Base-by-base conservation (phyloP, 2,329 filamentous ascomycete genomes). In the Rachicladosporium sp. region DNA sequence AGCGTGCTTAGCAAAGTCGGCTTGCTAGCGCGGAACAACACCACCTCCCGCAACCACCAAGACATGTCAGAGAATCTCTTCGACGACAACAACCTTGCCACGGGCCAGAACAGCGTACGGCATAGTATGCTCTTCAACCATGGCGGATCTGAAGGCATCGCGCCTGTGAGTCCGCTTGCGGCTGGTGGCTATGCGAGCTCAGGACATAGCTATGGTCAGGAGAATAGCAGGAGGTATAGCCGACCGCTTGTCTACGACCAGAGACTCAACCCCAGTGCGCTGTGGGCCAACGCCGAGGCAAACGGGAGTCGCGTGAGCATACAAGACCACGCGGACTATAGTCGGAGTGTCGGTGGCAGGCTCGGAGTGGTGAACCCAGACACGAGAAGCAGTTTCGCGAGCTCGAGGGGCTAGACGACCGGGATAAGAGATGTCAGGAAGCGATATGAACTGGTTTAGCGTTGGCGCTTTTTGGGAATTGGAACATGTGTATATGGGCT, bases 1-100 rank as follows among this genome's bases (percentile, higher is more conserved):
- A 69, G 66, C 52, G 65, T 67, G 10, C 58, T 70, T 49, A 69
- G 66, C 51, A 65, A 61, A 50, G 59, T 64, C 11, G 67, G 67
- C 10, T 54, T 70, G 6, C 52, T 70, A 10, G 46, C 49, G n/a
- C 49, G 51, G 37, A 33, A 45, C 41, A 31, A 23, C 10, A 35
- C 35, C 32, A 31, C 35, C 13, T 13, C 40, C n/a, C 12, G 8
- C 12, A 10, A 31, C 10, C 30, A 41, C 10, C 34, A 41, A 21
- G 29, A 21, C 10, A 27, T 12, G 36, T 48, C 36, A 46, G 50
- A 37, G 51, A 56, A 10, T 29, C 43, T 19, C 5, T 27, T 27
- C 23, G 23, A 27, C 8, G 23, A 27, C 23, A 27, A 27, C 7
- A 27, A 6, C 43, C 38, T 38, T 27, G 40, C 40, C 30, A 50